Evolutionary conservation across 345 rosid species (phyloP), one percentile per base, ranked within the genome.

Genomic region (Heritiera littoralis): DNA sequence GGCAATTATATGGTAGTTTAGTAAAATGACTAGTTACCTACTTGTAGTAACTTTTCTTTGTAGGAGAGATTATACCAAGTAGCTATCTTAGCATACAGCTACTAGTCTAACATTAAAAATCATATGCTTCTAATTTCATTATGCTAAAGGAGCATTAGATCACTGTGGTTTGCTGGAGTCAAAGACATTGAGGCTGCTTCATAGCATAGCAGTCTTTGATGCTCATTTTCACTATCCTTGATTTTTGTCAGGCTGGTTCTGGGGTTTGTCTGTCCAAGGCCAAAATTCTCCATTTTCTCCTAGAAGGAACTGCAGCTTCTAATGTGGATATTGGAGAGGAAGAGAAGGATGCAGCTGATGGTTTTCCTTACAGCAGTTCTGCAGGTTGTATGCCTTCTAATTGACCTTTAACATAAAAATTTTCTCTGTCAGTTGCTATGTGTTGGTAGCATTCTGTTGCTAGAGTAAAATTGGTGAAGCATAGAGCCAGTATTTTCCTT

Each of bases 231-330:
- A 52, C 43, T 23, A 71, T 32, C 70, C 65, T 60, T 60, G 78
- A 63, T 3, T 70, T 80, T 45, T 56, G 66, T 73, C 83, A 95
- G 99, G 96, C 89, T 77, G 84, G 78, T 84, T 85, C 98, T 64
- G 89, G 86, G 81, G 61, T 68, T 74, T 75, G 81, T 70, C 80
- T 90, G 65, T 89, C 94, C 66, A 89, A 80, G 80, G 77, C 81
- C 71, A 77, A 91, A 85, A 76, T 91, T 82, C 88, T 93, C 48
- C 82, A n/a, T 58, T 85, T 83, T 84, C 89, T 93, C 66, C 83
- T 93, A 77, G 96, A 95, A 80, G 99, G 97, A 80, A 93, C 98
- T 51, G 91, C 88, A 8, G 98, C 91, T 84, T 86, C 97, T 74
- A 89, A 87, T 80, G 84, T 68, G 51, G 92, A 88, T 49, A 67